Conservation (phyloP, 192 early-diverging fungal genomes). For the Spizellomyces sp. region DNA sequence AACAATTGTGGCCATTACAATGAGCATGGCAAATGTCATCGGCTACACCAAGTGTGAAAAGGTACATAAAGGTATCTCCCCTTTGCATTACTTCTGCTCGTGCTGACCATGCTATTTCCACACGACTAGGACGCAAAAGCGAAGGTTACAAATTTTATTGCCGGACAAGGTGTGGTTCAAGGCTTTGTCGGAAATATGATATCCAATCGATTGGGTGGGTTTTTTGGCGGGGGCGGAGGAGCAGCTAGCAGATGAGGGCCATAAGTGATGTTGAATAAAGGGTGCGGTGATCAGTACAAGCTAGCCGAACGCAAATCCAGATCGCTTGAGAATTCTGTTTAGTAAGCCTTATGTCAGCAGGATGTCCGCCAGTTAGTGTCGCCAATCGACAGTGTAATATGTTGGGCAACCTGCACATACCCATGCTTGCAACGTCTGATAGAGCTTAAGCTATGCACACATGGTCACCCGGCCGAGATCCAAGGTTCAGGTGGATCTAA, state of each 20-base stretch:
- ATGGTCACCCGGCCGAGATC: too few species aligned
- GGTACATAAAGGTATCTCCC: constrained; percentile 41
- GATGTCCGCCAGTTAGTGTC: too few species aligned
- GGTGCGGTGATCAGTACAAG: too few species aligned
- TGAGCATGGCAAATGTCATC: constrained; percentile 90
- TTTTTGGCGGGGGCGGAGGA: constrained; percentile 37
- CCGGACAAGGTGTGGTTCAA: constrained; percentile 32
- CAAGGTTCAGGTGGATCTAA: too few species aligned
- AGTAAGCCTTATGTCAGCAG: too few species aligned
- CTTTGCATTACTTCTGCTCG: neutral
- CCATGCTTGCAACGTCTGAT: too few species aligned
- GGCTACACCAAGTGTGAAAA: constrained; percentile 97
- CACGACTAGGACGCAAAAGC: constrained; percentile 41
- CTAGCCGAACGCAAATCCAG: too few species aligned
- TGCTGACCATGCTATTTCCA: neutral
- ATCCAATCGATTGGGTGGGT: constrained; percentile 37
- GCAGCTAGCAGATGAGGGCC: neutral
- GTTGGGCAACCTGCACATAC: too few species aligned
- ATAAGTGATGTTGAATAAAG: neutral
- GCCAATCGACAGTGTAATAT: too few species aligned
- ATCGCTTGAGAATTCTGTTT: too few species aligned
- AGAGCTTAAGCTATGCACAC: too few species aligned
- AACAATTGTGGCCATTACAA: constrained; percentile 78
- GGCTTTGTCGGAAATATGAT: constrained; percentile 41
- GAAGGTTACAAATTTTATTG: constrained; percentile 38